Base-by-base conservation (phyloP, 2,329 filamentous ascomycete species). In the Colletotrichum agaves region DNA sequence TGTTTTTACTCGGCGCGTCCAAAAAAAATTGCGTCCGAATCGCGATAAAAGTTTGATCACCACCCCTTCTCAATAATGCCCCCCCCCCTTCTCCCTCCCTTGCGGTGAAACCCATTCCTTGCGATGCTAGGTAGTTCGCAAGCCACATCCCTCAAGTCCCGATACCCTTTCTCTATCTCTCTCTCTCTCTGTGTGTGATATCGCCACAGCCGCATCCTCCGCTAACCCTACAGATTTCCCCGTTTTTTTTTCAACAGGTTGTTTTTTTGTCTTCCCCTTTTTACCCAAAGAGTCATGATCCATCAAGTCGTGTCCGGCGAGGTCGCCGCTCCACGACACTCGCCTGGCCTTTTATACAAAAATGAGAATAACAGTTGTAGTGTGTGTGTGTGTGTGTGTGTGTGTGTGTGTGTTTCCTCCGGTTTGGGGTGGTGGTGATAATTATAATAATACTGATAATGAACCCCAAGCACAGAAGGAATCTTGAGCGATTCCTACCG, bases 251-350 rank as follows among this genome's bases (percentile, higher is more conserved):
- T 49, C 56, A 59, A 33, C 11, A 23, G 27, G 50, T 53, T 53
- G 35, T 56, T 62, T 52, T 41, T 52, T 43, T 50, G 35, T 56
- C 55, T 52, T 41, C 44, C 35, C 44, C 57, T 46, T 13, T 44
- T 46, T 52, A 11, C 11, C 33, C 55, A 43, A 31, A 53, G 17
- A 59, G 53, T 69, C 67, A 67, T 69, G 37, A 69, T 67, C 63
- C 67, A 55, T 69, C 59, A 69, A 69, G 52, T 71, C 69, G 50
- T 71, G 46, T 33, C 53, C 43, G 21, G 50, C 52, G 58, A 35
- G 33, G 52, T 44, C 17, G 41, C 61, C 46, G 59, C 49, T 49
- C 61, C 31, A 44, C 46, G 49, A 21, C 57, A 27, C 62, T 35
- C 62, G 50, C 62, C 63, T 53, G 23, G 50, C 31, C 63, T 63